phyloP scores from a whole-genome alignment of 2,329 filamentous ascomycete genomes.

The Apiospora rasikravindrae region DNA sequence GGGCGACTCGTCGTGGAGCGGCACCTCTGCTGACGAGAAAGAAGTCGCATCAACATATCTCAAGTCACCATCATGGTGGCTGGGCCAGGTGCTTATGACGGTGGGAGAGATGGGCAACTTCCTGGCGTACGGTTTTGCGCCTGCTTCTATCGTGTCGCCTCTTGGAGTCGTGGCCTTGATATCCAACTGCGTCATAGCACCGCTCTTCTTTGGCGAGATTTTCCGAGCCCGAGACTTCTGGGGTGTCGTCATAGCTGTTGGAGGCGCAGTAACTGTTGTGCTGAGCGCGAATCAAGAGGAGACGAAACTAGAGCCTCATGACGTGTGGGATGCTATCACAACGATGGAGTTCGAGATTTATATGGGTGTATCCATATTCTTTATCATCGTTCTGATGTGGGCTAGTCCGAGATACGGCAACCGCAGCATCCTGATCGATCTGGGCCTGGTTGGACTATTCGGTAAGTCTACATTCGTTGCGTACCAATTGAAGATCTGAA shows the following conservation, averaged over 20 bases:
- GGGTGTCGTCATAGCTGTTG: constrained; percentile 86
- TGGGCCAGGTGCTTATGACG: constrained; percentile 89
- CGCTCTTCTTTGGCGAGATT: constrained; percentile 87
- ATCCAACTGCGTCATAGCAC: constrained; percentile 96
- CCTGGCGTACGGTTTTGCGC: constrained; percentile 94
- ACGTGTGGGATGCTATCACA: constrained; percentile 89
- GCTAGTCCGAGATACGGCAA: constrained; percentile 84
- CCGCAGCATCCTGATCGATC: constrained; percentile 85
- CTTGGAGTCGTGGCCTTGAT: constrained; percentile 95
- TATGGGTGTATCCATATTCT: constrained; percentile 72
- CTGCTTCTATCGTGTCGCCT: constrained; percentile 95
- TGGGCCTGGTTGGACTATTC: constrained; percentile 91
- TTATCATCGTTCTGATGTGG: constrained; percentile 82
- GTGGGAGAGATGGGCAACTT: constrained; percentile 96
- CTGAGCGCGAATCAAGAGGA: constrained; percentile 89
- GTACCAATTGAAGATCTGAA: neutral
- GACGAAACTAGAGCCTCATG: constrained; percentile 86
- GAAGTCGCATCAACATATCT: constrained; percentile 74
- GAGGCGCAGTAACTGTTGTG: constrained; percentile 89
- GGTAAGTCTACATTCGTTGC: constrained; percentile 59
- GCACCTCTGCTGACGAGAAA: constrained; percentile 41
- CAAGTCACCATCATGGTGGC: constrained; percentile 94
- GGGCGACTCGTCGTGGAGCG: constrained; percentile 44
- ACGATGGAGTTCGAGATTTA: constrained; percentile 92
- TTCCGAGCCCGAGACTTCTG: constrained; percentile 86